These are phyloP conservation scores for Annulohypoxylon maeteangense DNA, from an alignment of 495 filamentous ascomycete species.

Conservation along the genomic window DNA sequence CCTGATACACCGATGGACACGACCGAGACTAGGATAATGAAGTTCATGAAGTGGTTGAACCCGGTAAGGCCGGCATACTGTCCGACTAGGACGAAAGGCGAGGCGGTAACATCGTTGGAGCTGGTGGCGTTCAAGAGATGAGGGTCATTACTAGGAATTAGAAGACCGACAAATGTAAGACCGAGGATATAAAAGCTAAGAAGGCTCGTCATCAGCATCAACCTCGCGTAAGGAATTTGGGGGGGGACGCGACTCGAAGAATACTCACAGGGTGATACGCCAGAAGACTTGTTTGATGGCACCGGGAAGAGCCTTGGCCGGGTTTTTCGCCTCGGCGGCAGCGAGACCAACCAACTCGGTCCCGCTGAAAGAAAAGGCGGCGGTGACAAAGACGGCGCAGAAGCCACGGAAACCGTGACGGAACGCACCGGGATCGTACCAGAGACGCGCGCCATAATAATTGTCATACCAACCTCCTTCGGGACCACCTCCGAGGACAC, in stretches of 20 bases:
- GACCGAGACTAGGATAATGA: conserved; percentile 76
- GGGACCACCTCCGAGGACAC: conserved; percentile 74
- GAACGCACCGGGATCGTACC: conserved; percentile 78
- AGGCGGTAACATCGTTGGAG: conserved; percentile 67
- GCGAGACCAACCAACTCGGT: conserved; percentile 79
- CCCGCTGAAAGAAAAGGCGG: conserved; percentile 77
- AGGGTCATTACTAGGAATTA: conserved; percentile 68
- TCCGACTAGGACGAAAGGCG: conserved; percentile 80
- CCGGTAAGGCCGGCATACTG: conserved; percentile 71
- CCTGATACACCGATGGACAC: conserved; percentile 74
- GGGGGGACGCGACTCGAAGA: background rate
- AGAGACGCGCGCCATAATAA: conserved; percentile 71
- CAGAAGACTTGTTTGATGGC: conserved; percentile 81
- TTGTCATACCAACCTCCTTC: conserved; percentile 56
- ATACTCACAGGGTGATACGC: conserved; percentile 65
- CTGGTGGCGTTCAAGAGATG: conserved; percentile 62
- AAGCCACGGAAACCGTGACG: conserved; percentile 76
- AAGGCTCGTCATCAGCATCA: conserved; percentile 45
- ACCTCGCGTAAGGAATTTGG: background rate
- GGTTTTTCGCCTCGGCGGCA: conserved; percentile 74
- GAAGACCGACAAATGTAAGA: conserved; percentile 77
- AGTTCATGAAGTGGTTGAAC: conserved; percentile 78
- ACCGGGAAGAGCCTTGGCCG: conserved; percentile 69
- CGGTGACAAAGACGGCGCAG: conserved; percentile 78
- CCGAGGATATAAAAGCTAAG: conserved; percentile 77